These are phyloP conservation scores for Curvularia eragrostidis DNA, from an alignment of 2,329 filamentous ascomycete species.

Conservation along the genomic window DNA sequence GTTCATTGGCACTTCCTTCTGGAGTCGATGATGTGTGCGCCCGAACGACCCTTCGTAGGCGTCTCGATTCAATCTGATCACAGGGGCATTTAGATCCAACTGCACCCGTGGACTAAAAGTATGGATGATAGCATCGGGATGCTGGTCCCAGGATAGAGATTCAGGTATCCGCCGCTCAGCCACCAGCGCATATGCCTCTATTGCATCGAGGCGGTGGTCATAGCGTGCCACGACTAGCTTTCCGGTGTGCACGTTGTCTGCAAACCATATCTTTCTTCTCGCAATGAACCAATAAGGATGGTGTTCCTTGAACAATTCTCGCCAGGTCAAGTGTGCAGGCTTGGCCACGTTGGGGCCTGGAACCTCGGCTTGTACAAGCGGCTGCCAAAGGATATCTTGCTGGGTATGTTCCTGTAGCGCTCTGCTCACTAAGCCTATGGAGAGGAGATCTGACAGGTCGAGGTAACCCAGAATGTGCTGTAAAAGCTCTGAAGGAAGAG, in stretches of 20 bases:
- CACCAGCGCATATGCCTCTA: conserved; percentile 80
- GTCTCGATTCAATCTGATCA: conserved; percentile 55
- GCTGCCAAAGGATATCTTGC: conserved; percentile 75
- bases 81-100: conserved; percentile 76
- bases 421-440: conserved; percentile 67
- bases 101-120: conserved; percentile 73
- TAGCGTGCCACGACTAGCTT: conserved; percentile 80
- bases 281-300: conserved; percentile 86
- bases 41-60: conserved; percentile 35
- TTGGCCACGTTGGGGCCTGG: conserved; percentile 53
- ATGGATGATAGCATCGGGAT: conserved; percentile 72
- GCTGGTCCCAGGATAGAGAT: conserved; percentile 69
- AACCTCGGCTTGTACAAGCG: conserved; percentile 71
- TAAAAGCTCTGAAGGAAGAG: conserved; percentile 77
- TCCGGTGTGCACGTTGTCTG: conserved; percentile 74
- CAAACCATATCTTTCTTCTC: conserved; percentile 83
- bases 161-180: conserved; percentile 65
- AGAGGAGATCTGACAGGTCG: conserved; percentile 67
- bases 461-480: conserved; percentile 74
- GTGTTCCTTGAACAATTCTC: conserved; percentile 74
- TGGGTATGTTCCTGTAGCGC: conserved; percentile 64
- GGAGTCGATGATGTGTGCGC: conserved; percentile 50
- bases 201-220: conserved; percentile 73
- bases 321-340: conserved; percentile 68
- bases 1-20: conserved; percentile 60